Evolutionary conservation across 2,329 filamentous ascomycete genomes (phyloP), one percentile per base, ranked within the genome.

Genomic region (Hypocreales sp.): DNA sequence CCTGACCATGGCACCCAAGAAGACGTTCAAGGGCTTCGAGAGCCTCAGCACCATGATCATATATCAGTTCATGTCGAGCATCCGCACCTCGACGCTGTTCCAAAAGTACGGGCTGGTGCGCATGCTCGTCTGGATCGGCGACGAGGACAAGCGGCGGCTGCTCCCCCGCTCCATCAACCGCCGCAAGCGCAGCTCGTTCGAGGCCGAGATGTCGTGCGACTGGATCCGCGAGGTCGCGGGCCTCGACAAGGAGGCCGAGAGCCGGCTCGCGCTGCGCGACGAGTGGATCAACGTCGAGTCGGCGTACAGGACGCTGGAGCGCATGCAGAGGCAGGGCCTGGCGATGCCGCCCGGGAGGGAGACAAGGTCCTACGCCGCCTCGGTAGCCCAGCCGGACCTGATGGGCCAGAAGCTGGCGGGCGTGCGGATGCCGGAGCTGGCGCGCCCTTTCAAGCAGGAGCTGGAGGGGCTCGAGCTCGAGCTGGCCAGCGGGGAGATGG

Each of bases 51-150:
- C 56, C 31, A 56, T 78, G 30, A 50, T 79, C 2, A 44, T 76
- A 2, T 64, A 70, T 42, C 72, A 79, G 42, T 64, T 81, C 31
- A 57, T 75, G 38, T 56, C 51, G 23, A 60, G 65, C 27, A 67
- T 79, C 29, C 61, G 70, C 34, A 55, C 60, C 3, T 60, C 70
- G 26, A 50, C 58, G 0, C 58, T 77, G 0, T 69, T 92, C 39
- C 78, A 93, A 40, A 59, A 61, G 16, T 86, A 83, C 45, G 87
- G 87, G 4, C 65, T 75, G 12, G 74, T 92, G 4, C 72, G 84
- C 26, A 76, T 87, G 59, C 61, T 95, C 1, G 46, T 86, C 21
- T 86, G 84, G 74, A 42, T 74, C 4, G 62, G 67, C 2, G 58
- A 74, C 23, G 56, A 66, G 0, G 76, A 82, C 30, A 71, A 71